Evolutionary conservation across 441 rosid species (phyloP).

Genomic region (Populus tomentosa): DNA sequence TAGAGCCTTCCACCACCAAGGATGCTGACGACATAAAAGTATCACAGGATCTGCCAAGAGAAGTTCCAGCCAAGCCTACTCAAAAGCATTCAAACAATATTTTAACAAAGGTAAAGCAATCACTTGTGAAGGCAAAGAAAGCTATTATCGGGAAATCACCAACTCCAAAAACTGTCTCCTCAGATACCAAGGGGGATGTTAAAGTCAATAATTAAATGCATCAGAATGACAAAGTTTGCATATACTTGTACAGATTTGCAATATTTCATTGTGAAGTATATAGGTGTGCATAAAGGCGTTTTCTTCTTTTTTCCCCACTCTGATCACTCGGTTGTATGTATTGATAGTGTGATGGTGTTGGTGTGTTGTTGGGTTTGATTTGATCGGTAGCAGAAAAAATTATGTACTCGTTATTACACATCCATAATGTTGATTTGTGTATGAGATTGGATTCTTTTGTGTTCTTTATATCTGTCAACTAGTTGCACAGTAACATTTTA

Average conservation of each 20-base stretch:
- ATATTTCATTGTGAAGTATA: not conserved
- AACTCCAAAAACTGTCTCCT: constrained; percentile 35
- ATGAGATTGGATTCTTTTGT: not conserved
- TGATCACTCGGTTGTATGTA: constrained; percentile 12
- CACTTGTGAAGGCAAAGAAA: constrained; percentile 63
- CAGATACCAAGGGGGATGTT: constrained; percentile 37
- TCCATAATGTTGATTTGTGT: not conserved
- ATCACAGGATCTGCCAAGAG: constrained; percentile 36
- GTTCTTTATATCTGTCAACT: not conserved
- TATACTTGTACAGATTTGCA: constrained; percentile 5
- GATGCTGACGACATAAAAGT: constrained; percentile 28
- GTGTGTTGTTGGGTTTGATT: constrained; percentile 2
- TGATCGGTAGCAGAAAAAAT: not conserved
- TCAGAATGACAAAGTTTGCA: not conserved
- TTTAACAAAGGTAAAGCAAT: constrained; percentile 60
- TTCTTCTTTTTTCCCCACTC: not conserved
- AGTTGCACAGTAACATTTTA: not conserved
- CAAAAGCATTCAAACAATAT: constrained; percentile 47
- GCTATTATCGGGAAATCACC: constrained; percentile 65
- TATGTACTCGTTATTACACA: not conserved
- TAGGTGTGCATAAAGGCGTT: not conserved
- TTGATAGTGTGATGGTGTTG: constrained; percentile 10
- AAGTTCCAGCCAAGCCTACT: constrained; percentile 36
- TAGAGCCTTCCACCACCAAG: constrained; percentile 14
- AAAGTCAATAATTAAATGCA: constrained; percentile 36